These are phyloP conservation scores for Hansenula lynferdii DNA, from an alignment of 1,139 yeast genomes.

Conservation along the genomic window DNA sequence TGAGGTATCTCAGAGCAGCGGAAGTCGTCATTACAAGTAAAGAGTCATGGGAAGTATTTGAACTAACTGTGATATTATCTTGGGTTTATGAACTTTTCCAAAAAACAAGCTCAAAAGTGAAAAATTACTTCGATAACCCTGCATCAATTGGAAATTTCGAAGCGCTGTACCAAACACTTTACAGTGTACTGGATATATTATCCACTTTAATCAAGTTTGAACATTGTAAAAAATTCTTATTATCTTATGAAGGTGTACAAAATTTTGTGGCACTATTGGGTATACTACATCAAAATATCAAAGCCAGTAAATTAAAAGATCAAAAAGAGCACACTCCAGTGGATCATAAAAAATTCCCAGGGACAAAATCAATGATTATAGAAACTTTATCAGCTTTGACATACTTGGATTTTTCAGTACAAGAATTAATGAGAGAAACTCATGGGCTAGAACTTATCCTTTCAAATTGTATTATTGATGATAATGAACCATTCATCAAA, in stretches of 20 bases:
- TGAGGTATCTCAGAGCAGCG: constrained; percentile 27
- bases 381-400: constrained; percentile 57
- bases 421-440: constrained; percentile 58
- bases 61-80: constrained; percentile 45
- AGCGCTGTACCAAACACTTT: constrained; percentile 24
- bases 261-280: constrained; percentile 41
- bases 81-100: constrained; percentile 47
- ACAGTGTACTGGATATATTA: constrained; percentile 43
- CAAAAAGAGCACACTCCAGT: constrained; percentile 15
- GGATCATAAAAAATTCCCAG: constrained; percentile 45
- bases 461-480: constrained; percentile 82
- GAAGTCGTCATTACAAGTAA: constrained; percentile 44
- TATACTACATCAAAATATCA: constrained; percentile 41
- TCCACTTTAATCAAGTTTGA: constrained; percentile 48
- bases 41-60: constrained; percentile 48
- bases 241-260: constrained; percentile 45
- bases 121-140: constrained; percentile 23
- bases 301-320: constrained; percentile 24
- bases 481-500: constrained; percentile 81
- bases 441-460: constrained; percentile 71
- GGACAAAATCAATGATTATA: constrained; percentile 53
- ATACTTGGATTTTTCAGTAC: constrained; percentile 47
- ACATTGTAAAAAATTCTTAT: constrained; percentile 45
- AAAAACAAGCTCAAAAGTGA: constrained; percentile 15
- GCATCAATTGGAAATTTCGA: constrained; percentile 6